Conservation (phyloP, 768 basidiomycete genomes). For the Pleurotus giganteus region DNA sequence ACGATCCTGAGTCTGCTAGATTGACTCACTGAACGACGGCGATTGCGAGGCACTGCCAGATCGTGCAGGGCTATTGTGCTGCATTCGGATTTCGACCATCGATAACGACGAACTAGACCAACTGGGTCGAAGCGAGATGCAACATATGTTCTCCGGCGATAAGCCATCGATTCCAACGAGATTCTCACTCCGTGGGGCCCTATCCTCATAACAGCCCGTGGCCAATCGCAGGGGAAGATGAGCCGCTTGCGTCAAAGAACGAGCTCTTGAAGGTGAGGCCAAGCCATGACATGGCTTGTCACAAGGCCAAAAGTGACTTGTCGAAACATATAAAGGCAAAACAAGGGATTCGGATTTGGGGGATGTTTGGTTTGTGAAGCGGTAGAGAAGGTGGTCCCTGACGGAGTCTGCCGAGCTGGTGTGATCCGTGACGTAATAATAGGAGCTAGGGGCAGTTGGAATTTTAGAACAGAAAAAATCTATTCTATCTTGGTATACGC, state of each 20-base stretch:
- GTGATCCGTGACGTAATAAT: too few species aligned
- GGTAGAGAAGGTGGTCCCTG: background rate
- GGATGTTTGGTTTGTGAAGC: background rate
- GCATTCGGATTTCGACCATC: background rate
- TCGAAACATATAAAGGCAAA: too few species aligned
- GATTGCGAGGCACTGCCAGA: background rate
- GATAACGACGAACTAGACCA: background rate
- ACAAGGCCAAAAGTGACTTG: too few species aligned
- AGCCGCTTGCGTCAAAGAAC: background rate
- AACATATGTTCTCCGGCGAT: background rate
- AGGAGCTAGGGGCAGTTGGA: too few species aligned
- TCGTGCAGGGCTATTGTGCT: too few species aligned
- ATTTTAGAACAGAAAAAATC: too few species aligned
- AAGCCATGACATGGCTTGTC: background rate
- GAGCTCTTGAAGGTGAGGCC: background rate
- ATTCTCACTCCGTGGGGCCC: constrained; percentile 4
- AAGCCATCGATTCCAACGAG: background rate
- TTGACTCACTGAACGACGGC: background rate
- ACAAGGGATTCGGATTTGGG: too few species aligned
- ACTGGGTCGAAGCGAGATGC: background rate
- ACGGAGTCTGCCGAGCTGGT: background rate
- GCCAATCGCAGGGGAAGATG: background rate
- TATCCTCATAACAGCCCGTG: background rate
- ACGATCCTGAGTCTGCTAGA: background rate
- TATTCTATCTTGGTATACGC: too few species aligned